Evolutionary conservation across 73 alveolate species (phyloP).

Genomic region (Paramecium octaurelia): DNA sequence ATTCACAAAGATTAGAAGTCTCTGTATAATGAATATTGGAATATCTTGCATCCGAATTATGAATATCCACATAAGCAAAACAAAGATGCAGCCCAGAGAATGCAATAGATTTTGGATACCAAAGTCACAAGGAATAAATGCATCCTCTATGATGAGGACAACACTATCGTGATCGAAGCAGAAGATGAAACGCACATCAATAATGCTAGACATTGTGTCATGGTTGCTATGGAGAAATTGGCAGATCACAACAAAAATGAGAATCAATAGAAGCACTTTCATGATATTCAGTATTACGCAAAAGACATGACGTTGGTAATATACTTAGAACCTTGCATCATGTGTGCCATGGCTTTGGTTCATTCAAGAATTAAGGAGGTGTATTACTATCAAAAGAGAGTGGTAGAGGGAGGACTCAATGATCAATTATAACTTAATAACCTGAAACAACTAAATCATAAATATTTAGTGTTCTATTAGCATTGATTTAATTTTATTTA

Average conservation of each 20-base stretch:
- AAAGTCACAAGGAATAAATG: background rate
- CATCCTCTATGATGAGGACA: background rate
- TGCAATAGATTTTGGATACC: background rate
- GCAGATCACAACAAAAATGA: background rate
- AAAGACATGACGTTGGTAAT: background rate
- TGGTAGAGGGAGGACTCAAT: background rate
- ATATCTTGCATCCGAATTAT: background rate
- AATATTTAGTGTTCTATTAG: background rate
- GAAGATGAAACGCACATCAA: background rate
- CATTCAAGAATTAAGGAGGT: slow-evolving; percentile 17
- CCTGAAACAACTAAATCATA: background rate
- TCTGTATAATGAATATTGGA: background rate
- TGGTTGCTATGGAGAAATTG: background rate
- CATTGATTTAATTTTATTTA: background rate
- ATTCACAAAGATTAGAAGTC: background rate
- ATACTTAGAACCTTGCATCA: background rate
- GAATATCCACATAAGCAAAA: background rate
- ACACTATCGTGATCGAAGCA: background rate
- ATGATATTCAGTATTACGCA: background rate
- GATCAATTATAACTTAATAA: background rate
- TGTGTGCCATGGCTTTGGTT: slow-evolving; percentile 19
- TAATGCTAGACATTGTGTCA: background rate
- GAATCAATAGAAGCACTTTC: background rate
- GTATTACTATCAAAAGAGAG: background rate
- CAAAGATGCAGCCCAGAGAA: background rate